Percentiles rank a stretch among this genome's conserved stretches.
Evolutionary conservation across 371 early-diverging fungal species (phyloP).

Genomic region (Haplosporangium sp.): DNA sequence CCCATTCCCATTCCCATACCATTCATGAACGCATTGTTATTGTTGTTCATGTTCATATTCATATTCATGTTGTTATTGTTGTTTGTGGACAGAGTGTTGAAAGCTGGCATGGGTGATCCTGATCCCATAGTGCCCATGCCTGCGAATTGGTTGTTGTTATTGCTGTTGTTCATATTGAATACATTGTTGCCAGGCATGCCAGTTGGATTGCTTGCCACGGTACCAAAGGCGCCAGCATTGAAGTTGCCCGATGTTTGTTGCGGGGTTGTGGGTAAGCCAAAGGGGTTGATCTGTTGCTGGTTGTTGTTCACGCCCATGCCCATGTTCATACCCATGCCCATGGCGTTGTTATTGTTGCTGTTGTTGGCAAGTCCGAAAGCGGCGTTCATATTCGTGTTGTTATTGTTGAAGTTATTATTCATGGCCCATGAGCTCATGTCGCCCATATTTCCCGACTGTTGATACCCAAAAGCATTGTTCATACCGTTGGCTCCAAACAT

Average conservation of each 20-base stretch:
- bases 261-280: slow-evolving; percentile 11
- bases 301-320: slow-evolving; percentile 23
- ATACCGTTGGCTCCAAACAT: slow-evolving; percentile 21
- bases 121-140: slow-evolving; percentile 6
- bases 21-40: slow-evolving; percentile 15
- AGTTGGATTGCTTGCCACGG: slow-evolving; percentile 1
- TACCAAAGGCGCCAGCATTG: slow-evolving; percentile 15
- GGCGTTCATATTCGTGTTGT: neutral
- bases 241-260: slow-evolving; percentile 10
- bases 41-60: slow-evolving; percentile 14
- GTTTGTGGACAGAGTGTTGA: slow-evolving; percentile 8
- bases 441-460: slow-evolving; percentile 17
- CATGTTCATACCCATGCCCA: slow-evolving; percentile 33
- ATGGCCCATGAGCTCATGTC: slow-evolving; percentile 38
- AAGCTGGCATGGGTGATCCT: slow-evolving; percentile 20
- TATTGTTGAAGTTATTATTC: slow-evolving; percentile 23
- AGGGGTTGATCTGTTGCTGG: slow-evolving; percentile 25
- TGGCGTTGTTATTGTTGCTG: slow-evolving; percentile 12
- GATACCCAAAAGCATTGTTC: slow-evolving; percentile 36
- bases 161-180: slow-evolving; percentile 12
- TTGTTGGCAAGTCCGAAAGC: neutral
- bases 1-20: slow-evolving; percentile 1
- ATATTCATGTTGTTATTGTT: slow-evolving; percentile 5
- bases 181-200: slow-evolving; percentile 17
- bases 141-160: slow-evolving; percentile 3